Base-by-base conservation (phyloP, 2,329 filamentous ascomycete genomes). In the Colletotrichum musae region DNA sequence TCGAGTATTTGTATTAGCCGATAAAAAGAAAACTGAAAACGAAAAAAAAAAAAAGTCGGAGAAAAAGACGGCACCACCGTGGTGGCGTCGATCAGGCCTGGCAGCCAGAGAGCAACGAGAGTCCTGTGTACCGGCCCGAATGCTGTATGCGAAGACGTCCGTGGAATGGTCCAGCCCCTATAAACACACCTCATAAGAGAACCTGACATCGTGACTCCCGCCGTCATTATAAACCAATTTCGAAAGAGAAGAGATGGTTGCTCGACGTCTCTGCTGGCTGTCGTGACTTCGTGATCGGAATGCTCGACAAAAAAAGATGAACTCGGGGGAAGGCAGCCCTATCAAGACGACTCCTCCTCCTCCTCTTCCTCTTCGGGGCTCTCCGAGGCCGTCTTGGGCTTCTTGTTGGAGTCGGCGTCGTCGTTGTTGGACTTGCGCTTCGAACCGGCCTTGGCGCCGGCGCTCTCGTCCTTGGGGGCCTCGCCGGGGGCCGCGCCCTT, bases 361-460 rank as follows among this genome's bases (percentile, higher is more conserved):
- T 84, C 83, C n/a, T 82, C 82, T 13, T 83, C 81, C 32, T 78
- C 77, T 53, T 78, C 76, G 58, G 76, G 75, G 65, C 75, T 79
- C 64, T 77, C 76, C 58, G 63, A 73, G 68, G 90, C 88, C 54
- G 89, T 83, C 73, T 84, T 86, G 71, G 86, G 82, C 80, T 86
- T 89, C 79, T 91, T 92, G 74, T 84, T 86, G 36, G 87, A 81
- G 39, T 81, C 81, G 21, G 77, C 78, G 16, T 81, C 81, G 63
- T 81, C 81, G 36, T 82, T 81, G 68, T 89, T 87, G 6, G 89
- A 88, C 79, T 91, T 91, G 74, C 89, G 85, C 81, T 92, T 92
- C 41, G 83, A 85, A 64, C 86, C 86, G 10, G 83, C 74, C 70
- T 79, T 80, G 51, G 72, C 68, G 9, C 74, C 74, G 6, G 51